A percentile compares a stretch with the other conserved stretches of the same genome.
Conservation (phyloP, 306 rosid species). For the Pyrus communis region DNA sequence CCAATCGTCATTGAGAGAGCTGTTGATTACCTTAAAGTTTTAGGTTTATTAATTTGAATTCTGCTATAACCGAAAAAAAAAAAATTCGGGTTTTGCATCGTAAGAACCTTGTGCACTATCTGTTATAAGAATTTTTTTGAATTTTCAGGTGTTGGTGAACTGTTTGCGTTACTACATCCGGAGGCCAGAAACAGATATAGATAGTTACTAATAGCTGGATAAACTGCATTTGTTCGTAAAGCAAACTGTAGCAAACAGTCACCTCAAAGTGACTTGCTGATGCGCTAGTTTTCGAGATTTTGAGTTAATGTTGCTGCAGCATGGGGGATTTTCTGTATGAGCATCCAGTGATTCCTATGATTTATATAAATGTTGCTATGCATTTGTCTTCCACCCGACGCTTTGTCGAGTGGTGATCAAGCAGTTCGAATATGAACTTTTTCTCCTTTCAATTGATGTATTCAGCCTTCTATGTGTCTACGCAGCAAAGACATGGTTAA, state of each 20-base stretch:
- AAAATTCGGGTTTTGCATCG: not conserved
- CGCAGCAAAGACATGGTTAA: not conserved
- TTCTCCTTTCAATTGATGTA: not conserved
- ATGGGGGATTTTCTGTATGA: not conserved
- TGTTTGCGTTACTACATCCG: constrained; percentile 85
- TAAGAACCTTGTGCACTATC: not conserved
- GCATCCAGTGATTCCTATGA: not conserved
- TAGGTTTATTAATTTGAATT: not conserved
- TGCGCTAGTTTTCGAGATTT: not conserved
- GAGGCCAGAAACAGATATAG: constrained; percentile 87
- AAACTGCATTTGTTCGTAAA: constrained; percentile 3
- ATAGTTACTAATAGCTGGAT: constrained; percentile 48
- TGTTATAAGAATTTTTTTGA: not conserved
- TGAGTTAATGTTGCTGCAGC: not conserved
- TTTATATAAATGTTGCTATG: not conserved
- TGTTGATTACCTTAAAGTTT: not conserved
- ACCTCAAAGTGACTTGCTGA: not conserved
- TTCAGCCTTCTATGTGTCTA: not conserved
- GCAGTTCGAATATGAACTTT: not conserved
- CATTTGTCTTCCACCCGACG: not conserved
- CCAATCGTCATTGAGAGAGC: too few species aligned
- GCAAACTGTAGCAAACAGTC: not conserved
- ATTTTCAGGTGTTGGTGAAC: constrained; percentile 75
- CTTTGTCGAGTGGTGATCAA: not conserved
- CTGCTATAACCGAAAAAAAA: not conserved